Evolutionary conservation across 768 basidiomycete species (phyloP).

Genomic region (Collybia sordida): DNA sequence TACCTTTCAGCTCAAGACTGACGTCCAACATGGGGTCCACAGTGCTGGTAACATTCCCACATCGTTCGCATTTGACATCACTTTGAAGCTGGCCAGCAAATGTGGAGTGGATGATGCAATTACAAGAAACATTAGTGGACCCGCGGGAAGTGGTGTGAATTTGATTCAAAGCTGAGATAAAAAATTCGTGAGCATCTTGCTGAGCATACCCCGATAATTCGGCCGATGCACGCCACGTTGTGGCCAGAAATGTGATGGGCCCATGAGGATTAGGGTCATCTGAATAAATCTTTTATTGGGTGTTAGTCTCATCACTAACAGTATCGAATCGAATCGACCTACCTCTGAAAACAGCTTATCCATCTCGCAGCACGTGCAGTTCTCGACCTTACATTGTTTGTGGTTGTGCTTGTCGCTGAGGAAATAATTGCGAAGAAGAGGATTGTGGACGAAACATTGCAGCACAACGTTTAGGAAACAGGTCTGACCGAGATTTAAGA

Average conservation of each 20-base stretch:
- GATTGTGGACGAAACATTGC: constrained; percentile 88
- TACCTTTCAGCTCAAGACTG: constrained; percentile 76
- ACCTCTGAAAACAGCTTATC: constrained; percentile 83
- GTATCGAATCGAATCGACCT: constrained; percentile 1
- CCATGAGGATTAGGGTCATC: constrained; percentile 66
- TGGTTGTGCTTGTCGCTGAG: constrained; percentile 88
- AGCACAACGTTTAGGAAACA: constrained; percentile 94
- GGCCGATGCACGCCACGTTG: constrained; percentile 78
- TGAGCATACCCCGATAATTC: constrained; percentile 92
- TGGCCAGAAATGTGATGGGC: constrained; percentile 78
- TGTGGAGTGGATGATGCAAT: constrained; percentile 88
- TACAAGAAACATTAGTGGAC: constrained; percentile 76
- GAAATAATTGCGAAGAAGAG: constrained; percentile 85
- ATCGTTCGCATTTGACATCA: constrained; percentile 86
- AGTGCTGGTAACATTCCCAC: constrained; percentile 74
- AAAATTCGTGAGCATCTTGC: constrained; percentile 91
- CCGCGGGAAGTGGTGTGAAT: constrained; percentile 80
- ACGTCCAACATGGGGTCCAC: constrained; percentile 90
- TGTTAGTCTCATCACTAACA: constrained; percentile 2
- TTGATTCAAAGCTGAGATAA: constrained; percentile 82
- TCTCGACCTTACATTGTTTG: constrained; percentile 62
- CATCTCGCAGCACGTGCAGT: constrained; percentile 93
- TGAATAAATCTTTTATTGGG: constrained; percentile 47
- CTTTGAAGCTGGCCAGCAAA: constrained; percentile 88
- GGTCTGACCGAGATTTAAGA: constrained; percentile 88